Evolutionary conservation across 2,329 filamentous ascomycete genomes (phyloP), one percentile per base, ranked within the genome.

Genomic region (Plectosphaerella sp.): DNA sequence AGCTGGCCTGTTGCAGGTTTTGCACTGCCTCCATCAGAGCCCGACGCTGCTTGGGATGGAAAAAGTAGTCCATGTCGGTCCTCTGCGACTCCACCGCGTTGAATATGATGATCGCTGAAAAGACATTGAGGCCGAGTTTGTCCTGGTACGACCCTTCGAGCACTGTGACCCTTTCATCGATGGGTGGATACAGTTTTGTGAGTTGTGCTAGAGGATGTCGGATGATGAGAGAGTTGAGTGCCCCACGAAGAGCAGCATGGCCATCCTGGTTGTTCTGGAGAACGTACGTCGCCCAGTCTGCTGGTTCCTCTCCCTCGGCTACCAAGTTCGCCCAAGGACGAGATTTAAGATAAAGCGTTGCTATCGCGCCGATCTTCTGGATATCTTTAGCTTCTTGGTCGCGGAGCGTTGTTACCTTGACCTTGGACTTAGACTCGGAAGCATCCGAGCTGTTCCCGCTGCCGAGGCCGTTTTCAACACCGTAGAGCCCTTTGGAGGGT

Each of bases 41-140:
- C 56, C 84, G 86, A 28, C 80, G 73, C 60, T 92, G 92, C 12
- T 79, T 83, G 1, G 82, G 80, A 60, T 96, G 88, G 60, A 97
- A 97, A 57, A 97, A 87, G 64, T 96, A 97, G 64, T 97, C 92
- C 51, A 82, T 76, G 60, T 93, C 93, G 0, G 80, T 84, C 11
- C 92, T 78, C 63, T 97, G 89, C 5, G 91, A 96, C 22, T 92
- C 92, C 1, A 97, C 84, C 0, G 91, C 85, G 63, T 97, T 97
- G 58, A 90, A 86, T 2, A 89, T 86, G 46, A 97, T 82, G 63
- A 90, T 84, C 69, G 94, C 88, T 1, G 89, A 82, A 63, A 97
- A 97, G 1, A 95, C 70, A 58, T 96, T 96, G 24, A 92, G 77
- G 0, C 87, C 89, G 10, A 96, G 67, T 61, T 86, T 90, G 67